phyloP scores from a whole-genome alignment of 306 rosid genomes.

The Glycine soja region DNA sequence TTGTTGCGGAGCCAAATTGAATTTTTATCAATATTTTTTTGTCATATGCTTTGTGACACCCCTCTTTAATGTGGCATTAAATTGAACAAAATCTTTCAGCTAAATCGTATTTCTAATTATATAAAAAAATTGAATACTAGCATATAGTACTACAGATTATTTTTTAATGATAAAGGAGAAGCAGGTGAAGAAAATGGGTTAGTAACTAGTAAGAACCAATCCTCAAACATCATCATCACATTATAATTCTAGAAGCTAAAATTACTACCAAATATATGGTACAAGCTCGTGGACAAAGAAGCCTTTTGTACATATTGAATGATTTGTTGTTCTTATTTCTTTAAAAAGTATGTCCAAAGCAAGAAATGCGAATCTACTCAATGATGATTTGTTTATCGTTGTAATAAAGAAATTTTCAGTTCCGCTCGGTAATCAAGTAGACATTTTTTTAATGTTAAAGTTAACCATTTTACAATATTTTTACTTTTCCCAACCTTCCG shows the following conservation, averaged over 20 bases:
- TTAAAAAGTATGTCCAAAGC: not conserved
- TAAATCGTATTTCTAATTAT: not conserved
- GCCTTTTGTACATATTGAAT: not conserved
- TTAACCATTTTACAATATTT: no score
- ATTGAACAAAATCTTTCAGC: not conserved
- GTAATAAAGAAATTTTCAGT: not conserved
- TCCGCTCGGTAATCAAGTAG: no score
- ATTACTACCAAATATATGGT: not conserved
- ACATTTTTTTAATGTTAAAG: no score
- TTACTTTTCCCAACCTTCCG: not conserved
- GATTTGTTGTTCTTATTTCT: not conserved
- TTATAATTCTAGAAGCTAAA: not conserved
- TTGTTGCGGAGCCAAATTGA: constrained; percentile 35
- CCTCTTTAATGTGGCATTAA: not conserved
- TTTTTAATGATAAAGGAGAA: no score
- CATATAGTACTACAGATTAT: no score
- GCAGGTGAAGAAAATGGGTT: not conserved
- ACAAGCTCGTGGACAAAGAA: not conserved
- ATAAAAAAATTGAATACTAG: not conserved
- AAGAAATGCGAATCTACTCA: constrained; percentile 20
- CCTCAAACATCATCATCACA: not conserved
- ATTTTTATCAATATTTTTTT: not conserved
- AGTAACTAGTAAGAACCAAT: not conserved
- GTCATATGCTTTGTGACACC: constrained; percentile 5
- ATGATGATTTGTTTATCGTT: not conserved